Evolutionary conservation across 2,329 filamentous ascomycete genomes (phyloP), one percentile per base, ranked within the genome.

Genomic region (Pseudogymnoascus sp.): DNA sequence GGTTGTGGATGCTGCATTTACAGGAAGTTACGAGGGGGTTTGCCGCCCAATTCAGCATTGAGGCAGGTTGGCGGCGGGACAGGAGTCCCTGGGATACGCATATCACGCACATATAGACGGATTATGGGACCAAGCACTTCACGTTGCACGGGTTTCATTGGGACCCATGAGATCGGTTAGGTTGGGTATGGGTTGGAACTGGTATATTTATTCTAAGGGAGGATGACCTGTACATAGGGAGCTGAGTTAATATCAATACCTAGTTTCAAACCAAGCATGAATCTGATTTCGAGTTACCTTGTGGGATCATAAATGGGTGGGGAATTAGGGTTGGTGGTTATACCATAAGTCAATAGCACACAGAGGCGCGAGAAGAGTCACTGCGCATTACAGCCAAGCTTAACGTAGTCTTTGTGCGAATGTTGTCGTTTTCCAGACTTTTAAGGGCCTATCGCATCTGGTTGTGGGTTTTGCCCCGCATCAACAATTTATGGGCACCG

Each of bases 381-480:
- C 15, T 35, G 26, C 26, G 24, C 31, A 33, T 35, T 33, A n/a
- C 5, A 54, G 47, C 47, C 15, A 54, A 54, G 47, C 21, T 33
- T n/a, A 54, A 21, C 15, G 29, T 10, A 31, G 26, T 33, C 47
- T 33, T 33, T 54, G 47, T 54, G 47, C 47, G 47, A 54, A 54
- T 54, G n/a, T 54, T 54, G 11, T 33, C 26, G 47, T 54, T 54
- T 54, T 35, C 15, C 5, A 33, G 41, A 33, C n/a, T 29, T 29
- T 29, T 29, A 54, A 33, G 29, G 29, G n/a, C 47, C 47, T 54
- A 33, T 54, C 47, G 47, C 29, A 54, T 33, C 47, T 33, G 9
- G 47, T 54, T 54, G 47, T 54, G 47, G 47, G 47, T 54, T 33
- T 54, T 54, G 47, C 47, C 47, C 47, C 47, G 47, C 47, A 54